Evolutionary conservation across 192 early-diverging fungal species (phyloP).

Genomic region (Gaertneriomyces semiglobifer): DNA sequence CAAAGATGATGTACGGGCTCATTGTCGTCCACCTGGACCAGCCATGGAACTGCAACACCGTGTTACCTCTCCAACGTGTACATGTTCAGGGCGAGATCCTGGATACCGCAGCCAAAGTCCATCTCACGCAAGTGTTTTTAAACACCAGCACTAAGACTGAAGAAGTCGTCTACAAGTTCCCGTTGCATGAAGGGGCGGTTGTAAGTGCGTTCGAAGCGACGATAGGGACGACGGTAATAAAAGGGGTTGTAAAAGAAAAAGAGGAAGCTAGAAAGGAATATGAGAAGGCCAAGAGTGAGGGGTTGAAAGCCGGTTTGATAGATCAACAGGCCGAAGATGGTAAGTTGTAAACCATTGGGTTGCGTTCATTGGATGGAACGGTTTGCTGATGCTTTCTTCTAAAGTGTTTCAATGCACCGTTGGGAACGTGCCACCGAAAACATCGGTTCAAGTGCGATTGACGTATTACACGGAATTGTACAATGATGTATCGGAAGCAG

Average conservation of each 20-base stretch:
- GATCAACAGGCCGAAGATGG: background rate
- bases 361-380: background rate
- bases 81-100: too few relatives aligned
- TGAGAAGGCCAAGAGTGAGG: background rate
- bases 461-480: background rate
- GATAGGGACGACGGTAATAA: background rate
- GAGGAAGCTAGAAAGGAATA: background rate
- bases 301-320: background rate
- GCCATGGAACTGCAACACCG: too few relatives aligned
- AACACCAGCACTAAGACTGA: too few relatives aligned
- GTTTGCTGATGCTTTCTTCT: background rate
- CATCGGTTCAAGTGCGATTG: background rate
- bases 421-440: background rate
- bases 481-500: background rate
- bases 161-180: background rate
- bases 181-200: background rate
- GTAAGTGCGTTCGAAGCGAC: constrained; percentile 1
- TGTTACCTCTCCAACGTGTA: too few relatives aligned
- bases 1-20: too few relatives aligned
- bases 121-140: too few relatives aligned
- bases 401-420: background rate
- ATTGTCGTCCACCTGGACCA: too few relatives aligned
- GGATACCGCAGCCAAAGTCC: too few relatives aligned
- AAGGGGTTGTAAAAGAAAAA: background rate
- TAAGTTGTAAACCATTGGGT: background rate